Percentiles rank a stretch among this genome's conserved stretches.
Evolutionary conservation across 805 yeast genomes (phyloP).

Genomic region (Schizosaccharomyces japonicus): DNA sequence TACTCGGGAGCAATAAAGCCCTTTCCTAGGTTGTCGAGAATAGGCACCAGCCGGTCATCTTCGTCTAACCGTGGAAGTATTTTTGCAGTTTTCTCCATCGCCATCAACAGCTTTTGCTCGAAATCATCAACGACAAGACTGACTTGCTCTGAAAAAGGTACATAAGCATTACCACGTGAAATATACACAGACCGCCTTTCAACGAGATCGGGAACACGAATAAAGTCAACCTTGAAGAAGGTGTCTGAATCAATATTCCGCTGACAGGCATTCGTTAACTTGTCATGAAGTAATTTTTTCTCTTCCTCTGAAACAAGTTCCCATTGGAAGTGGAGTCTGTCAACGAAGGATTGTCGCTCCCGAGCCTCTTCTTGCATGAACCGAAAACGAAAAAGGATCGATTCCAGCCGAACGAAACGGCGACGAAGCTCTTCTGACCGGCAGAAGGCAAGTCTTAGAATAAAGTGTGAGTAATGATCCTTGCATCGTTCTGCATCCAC

Average conservation of each 20-base stretch:
- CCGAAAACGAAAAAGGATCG: slow-evolving; percentile 48
- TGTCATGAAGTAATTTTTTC: slow-evolving; percentile 24
- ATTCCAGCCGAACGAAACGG: slow-evolving; percentile 58
- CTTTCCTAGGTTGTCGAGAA: slow-evolving; percentile 51
- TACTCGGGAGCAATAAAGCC: slow-evolving; percentile 35
- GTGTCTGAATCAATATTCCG: slow-evolving; percentile 26
- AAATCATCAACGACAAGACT: slow-evolving; percentile 50
- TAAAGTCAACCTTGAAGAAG: slow-evolving; percentile 71
- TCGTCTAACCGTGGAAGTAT: slow-evolving; percentile 69
- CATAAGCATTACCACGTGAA: slow-evolving; percentile 50
- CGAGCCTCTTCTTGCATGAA: slow-evolving; percentile 34
- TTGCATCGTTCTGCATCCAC: slow-evolving; percentile 43
- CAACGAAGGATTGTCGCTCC: slow-evolving; percentile 54
- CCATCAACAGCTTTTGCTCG: slow-evolving; percentile 25
- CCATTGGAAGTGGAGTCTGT: slow-evolving; percentile 45
- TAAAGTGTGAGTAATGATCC: slow-evolving; percentile 81
- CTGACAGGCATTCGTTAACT: slow-evolving; percentile 31
- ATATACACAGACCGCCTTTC: slow-evolving; percentile 48
- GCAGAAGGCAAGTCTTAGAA: slow-evolving; percentile 71
- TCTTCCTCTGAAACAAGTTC: slow-evolving; percentile 42
- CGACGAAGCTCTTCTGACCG: slow-evolving; percentile 55
- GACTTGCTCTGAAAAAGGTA: slow-evolving; percentile 61
- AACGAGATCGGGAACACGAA: slow-evolving; percentile 55
- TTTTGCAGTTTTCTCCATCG: slow-evolving; percentile 45
- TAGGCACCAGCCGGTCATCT: slow-evolving; percentile 70